These are phyloP conservation scores for Pulveroboletus ravenelii DNA, from an alignment of 768 basidiomycete genomes.

Conservation along the genomic window DNA sequence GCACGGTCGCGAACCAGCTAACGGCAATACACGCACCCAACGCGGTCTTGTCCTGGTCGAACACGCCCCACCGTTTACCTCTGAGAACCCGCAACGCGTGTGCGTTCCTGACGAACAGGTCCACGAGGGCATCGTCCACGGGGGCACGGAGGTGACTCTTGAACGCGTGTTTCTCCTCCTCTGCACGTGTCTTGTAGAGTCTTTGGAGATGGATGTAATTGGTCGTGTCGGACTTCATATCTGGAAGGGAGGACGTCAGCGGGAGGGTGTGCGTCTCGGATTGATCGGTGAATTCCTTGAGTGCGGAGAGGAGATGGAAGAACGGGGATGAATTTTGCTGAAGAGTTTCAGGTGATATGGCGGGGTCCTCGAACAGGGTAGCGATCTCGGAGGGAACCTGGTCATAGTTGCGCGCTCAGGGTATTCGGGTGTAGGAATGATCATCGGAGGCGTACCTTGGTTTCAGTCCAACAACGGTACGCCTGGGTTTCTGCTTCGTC, in stretches of 20 bases:
- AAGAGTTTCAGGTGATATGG: constrained; percentile 39
- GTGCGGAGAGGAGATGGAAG: constrained; percentile 72
- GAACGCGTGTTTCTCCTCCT: constrained; percentile 58
- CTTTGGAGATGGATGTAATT: constrained; percentile 82
- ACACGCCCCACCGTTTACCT: constrained; percentile 56
- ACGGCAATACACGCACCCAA: constrained; percentile 38
- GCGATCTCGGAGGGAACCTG: constrained; percentile 67
- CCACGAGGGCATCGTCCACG: constrained; percentile 51
- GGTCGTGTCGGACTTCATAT: constrained; percentile 90
- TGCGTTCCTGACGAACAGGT: constrained; percentile 75
- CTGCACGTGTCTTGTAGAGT: constrained; percentile 75
- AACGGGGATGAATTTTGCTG: constrained; percentile 57
- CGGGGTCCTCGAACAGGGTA: constrained; percentile 58
- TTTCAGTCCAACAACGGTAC: constrained; percentile 70
- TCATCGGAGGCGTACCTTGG: constrained; percentile 32
- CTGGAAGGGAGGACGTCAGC: constrained; percentile 81
- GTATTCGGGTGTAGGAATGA: neutral
- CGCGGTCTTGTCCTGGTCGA: constrained; percentile 45
- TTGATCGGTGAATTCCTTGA: constrained; percentile 57
- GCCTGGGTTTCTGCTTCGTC: constrained; percentile 91
- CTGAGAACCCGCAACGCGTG: constrained; percentile 66
- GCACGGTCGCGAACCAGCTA: neutral
- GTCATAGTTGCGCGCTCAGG: neutral
- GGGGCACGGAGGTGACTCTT: constrained; percentile 43
- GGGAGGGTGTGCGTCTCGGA: constrained; percentile 64